A percentile compares a stretch with the other conserved stretches of the same genome.
Conservation (phyloP, 2,329 filamentous ascomycete genomes). For the Colletotrichum eleusines region DNA sequence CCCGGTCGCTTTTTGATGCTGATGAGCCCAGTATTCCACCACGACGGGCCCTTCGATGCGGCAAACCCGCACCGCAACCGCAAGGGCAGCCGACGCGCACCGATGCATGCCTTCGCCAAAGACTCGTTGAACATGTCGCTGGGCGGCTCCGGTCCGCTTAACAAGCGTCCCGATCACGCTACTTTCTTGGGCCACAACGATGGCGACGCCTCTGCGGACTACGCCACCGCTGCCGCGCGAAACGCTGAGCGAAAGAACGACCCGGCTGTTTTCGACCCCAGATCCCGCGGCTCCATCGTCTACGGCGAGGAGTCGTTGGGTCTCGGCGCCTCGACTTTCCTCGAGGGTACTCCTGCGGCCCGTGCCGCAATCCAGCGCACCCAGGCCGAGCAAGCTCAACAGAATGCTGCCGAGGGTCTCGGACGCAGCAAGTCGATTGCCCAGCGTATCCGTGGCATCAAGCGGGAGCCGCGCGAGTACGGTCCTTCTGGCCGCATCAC, state of each 20-base stretch:
- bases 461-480: conserved; percentile 73
- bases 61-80: conserved; percentile 95
- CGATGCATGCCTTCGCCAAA: conserved; percentile 96
- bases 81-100: conserved; percentile 83
- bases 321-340: conserved; percentile 92
- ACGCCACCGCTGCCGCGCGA: conserved; percentile 57
- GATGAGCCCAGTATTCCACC: conserved; percentile 82
- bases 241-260: conserved; percentile 49
- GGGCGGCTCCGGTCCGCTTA: conserved; percentile 87
- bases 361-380: conserved; percentile 81
- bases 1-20: conserved; percentile 24
- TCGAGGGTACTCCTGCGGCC: conserved; percentile 92
- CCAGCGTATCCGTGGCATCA: conserved; percentile 89
- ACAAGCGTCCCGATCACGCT: conserved; percentile 84
- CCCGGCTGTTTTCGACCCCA: conserved; percentile 75
- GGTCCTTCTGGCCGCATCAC: conserved; percentile 69
- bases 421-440: conserved; percentile 95
- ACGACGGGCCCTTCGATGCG: conserved; percentile 97
- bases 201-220: conserved; percentile 91
- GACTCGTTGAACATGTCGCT: conserved; percentile 93
- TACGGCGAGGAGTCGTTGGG: conserved; percentile 88
- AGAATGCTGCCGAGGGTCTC: conserved; percentile 68
- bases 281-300: conserved; percentile 75
- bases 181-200: conserved; percentile 85
- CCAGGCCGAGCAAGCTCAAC: conserved; percentile 76